Conservation (phyloP, 371 early-diverging fungal genomes). For the Lichtheimia corymbifera region DNA sequence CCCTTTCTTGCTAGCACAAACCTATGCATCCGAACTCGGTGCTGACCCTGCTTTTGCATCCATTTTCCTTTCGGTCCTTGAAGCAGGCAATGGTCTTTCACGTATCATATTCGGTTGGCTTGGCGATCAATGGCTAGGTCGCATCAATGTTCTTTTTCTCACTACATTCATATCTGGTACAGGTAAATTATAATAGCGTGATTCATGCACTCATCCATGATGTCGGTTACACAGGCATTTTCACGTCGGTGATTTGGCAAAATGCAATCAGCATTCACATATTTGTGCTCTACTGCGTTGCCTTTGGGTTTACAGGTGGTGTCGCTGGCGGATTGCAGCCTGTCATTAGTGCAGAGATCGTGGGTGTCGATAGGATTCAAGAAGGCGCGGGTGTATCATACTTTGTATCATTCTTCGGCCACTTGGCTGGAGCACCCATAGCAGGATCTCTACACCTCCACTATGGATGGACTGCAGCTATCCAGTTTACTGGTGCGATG, state of each 20-base stretch:
- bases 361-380: constrained; percentile 43
- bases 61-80: too few relatives aligned
- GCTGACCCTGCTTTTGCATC: too few relatives aligned
- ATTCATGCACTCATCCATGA: too few relatives aligned
- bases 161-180: too few relatives aligned
- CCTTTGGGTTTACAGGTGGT: constrained; percentile 46
- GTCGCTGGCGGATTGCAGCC: constrained; percentile 46
- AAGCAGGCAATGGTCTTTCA: too few relatives aligned
- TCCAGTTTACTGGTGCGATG: constrained; percentile 33
- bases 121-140: too few relatives aligned
- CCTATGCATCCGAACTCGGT: too few relatives aligned
- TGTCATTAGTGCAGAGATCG: constrained; percentile 49
- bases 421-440: constrained; percentile 48
- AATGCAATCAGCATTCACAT: constrained; percentile 46
- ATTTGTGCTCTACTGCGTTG: constrained; percentile 43
- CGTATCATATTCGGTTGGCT: too few relatives aligned
- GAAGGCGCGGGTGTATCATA: constrained; percentile 28
- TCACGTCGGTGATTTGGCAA: constrained; percentile 65
- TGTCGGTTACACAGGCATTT: too few relatives aligned
- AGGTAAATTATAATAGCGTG: not conserved
- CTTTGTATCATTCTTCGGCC: constrained; percentile 45
- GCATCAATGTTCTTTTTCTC: too few relatives aligned
- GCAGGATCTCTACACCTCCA: constrained; percentile 42
- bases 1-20: too few relatives aligned
- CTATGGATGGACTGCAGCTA: constrained; percentile 48